Evolutionary conservation across 139 green algal species (phyloP), one percentile per base, ranked within the genome.

Genomic region (Raphidocelis subcapitata): DNA sequence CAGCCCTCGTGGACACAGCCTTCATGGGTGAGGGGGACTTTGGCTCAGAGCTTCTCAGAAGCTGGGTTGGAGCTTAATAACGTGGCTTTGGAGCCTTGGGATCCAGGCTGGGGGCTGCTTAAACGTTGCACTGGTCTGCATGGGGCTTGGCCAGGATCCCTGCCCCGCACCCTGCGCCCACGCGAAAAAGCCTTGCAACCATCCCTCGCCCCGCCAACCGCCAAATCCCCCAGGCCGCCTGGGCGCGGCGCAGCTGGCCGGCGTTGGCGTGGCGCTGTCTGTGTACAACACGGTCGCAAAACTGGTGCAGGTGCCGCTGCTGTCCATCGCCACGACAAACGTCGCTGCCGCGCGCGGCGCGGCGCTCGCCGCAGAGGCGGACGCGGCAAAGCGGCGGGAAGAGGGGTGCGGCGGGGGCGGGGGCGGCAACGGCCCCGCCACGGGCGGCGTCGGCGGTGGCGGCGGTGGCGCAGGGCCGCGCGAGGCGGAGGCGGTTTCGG

Each of bases 261-360:
- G 69, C 5, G 79, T 89, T 18, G 91, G 85, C 8, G 79, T 93
- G 24, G 86, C 84, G 0, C 81, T 95, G 0, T 85, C 74, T 12
- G 69, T 94, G n/a, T 94, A 90, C 81, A 89, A 84, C 74, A 87
- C 87, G 18, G 67, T 80, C 36, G 89, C 88, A 31, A 93, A 92
- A 71, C 66, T 96, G 16, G 73, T 93, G 55, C 95, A 95, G 67
- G 72, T 91, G 61, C 89, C 89, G 4, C 75, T 96, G 15, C 79
- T 95, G 33, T 72, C 72, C 0, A 84, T 93, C 21, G 94, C 89
- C 4, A 96, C 91, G 2, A 88, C 72, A 32, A 71, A 60, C 0
- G 82, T 92, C 5, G 91, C 89, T 0, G 61, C 63, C 24, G 87
- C 90, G 18, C 57, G 56, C 29, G 75, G 71, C 1, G 36, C 51